These are phyloP conservation scores for Cladosporium sp. DNA, from an alignment of 2,329 filamentous ascomycete species.

Conservation along the genomic window DNA sequence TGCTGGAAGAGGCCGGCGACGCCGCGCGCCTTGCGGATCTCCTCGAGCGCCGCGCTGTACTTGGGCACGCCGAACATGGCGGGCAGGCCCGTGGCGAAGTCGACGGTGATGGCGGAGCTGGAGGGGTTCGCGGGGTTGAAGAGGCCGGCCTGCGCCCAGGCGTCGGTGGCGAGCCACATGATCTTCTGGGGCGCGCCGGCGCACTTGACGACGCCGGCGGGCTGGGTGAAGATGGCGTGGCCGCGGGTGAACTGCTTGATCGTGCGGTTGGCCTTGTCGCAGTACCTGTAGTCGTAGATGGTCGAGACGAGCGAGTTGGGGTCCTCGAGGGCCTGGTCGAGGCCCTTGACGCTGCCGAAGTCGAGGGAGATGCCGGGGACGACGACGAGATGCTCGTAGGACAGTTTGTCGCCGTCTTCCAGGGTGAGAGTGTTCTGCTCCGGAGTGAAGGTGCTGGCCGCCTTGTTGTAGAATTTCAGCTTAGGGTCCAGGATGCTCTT, in stretches of 20 bases:
- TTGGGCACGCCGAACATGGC: conserved; percentile 38
- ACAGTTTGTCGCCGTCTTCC: conserved; percentile 48
- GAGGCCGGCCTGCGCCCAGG: conserved; percentile 32
- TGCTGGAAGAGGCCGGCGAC: conserved; percentile 35
- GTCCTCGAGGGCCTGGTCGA: conserved; percentile 30
- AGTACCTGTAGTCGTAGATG: conserved; percentile 34
- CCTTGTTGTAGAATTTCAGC: conserved; percentile 53
- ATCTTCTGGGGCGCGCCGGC: conserved; percentile 36
- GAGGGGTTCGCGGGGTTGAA: conserved; percentile 26
- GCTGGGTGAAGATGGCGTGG: conserved; percentile 34
- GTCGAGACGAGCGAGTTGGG: conserved; percentile 31
- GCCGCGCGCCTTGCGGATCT: conserved; percentile 31
- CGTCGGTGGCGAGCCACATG: conserved; percentile 37
- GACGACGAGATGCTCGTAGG: conserved; percentile 60
- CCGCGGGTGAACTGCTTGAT: conserved; percentile 31
- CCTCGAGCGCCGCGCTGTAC: conserved; percentile 32
- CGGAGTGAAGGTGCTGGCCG: conserved; percentile 47
- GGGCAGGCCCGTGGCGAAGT: conserved; percentile 34
- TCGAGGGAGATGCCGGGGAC: conserved; percentile 36
- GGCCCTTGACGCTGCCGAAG: conserved; percentile 15
- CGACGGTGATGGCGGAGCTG: conserved; percentile 28
- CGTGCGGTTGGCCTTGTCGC: conserved; percentile 32
- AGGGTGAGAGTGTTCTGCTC: conserved; percentile 53
- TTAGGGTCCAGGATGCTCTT: conserved; percentile 51
- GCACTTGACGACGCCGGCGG: conserved; percentile 35